These are phyloP conservation scores for Fusarium piperis DNA, from an alignment of 2,329 filamentous ascomycete species.

Conservation along the genomic window DNA sequence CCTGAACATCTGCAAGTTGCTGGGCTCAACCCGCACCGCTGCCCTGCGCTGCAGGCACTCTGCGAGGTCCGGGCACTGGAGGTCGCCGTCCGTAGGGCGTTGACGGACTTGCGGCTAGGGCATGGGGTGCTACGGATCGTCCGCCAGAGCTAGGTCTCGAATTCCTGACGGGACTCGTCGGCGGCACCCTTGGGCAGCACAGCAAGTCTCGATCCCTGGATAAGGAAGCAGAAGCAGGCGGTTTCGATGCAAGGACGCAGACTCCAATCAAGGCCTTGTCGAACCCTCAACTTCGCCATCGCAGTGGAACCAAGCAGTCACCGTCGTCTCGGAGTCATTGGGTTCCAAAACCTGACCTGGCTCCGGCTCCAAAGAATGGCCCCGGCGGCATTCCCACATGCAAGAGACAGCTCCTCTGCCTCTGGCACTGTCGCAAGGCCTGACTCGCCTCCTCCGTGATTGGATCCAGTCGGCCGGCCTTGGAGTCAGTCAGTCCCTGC, in stretches of 20 bases:
- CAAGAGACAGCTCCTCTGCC: conserved; percentile 27
- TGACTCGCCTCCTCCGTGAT: conserved; percentile 43
- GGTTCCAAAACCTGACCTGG: conserved; percentile 16
- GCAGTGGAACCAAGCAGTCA: conserved; percentile 40
- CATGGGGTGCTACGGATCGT: conserved; percentile 20
- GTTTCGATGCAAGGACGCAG: conserved; percentile 7
- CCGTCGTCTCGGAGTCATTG: conserved; percentile 31
- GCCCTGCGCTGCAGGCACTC: conserved; percentile 21
- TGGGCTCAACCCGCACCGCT: conserved; percentile 23
- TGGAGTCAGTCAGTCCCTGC: conserved; percentile 33
- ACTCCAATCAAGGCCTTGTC: conserved; percentile 36
- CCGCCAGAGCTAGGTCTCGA: conserved; percentile 5
- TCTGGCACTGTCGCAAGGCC: conserved; percentile 30
- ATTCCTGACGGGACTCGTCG: conserved; percentile 10
- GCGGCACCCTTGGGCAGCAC: conserved; percentile 14
- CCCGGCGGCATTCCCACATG: conserved; percentile 38
- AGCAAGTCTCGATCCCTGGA: conserved; percentile 23
- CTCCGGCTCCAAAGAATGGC: conserved; percentile 14
- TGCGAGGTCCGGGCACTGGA: conserved; percentile 11
- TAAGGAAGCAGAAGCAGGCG: neutral
- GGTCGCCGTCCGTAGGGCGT: neutral
- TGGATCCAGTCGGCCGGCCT: conserved; percentile 38
- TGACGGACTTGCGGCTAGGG: conserved; percentile 1
- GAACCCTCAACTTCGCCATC: conserved; percentile 22
- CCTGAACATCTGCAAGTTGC: conserved; percentile 22